Conservation (phyloP, 805 yeast species). For the Kodamaea laetipori region DNA sequence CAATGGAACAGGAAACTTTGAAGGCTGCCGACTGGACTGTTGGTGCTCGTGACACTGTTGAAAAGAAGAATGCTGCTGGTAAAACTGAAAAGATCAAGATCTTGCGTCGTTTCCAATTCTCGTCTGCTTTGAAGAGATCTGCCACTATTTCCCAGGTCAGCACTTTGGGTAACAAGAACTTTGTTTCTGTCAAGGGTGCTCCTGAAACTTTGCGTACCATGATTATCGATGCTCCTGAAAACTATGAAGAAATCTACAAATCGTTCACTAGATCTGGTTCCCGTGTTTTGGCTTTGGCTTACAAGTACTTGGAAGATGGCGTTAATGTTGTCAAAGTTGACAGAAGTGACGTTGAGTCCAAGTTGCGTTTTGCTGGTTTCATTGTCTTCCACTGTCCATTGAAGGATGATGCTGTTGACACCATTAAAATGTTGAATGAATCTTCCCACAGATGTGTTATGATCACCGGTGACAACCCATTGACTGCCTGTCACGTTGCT, state of each 20-base stretch:
- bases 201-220: constrained; percentile 91
- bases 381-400: constrained; percentile 97
- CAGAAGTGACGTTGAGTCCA: constrained; percentile 76
- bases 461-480: constrained; percentile 99
- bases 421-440: constrained; percentile 89
- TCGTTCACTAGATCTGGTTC: constrained; percentile 93
- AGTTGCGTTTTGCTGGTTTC: constrained; percentile 83
- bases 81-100: constrained; percentile 60
- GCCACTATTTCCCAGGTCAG: constrained; percentile 72
- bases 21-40: constrained; percentile 85
- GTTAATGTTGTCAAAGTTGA: constrained; percentile 57
- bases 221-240: constrained; percentile 67
- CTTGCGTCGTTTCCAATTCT: constrained; percentile 93
- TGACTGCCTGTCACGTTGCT: constrained; percentile 98
- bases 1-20: constrained; percentile 97
- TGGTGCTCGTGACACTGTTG: constrained; percentile 71
- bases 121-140: constrained; percentile 93
- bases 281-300: constrained; percentile 94
- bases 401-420: constrained; percentile 88
- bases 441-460: constrained; percentile 93
- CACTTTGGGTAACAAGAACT: constrained; percentile 46
- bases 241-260: constrained; percentile 84
- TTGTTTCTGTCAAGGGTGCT: constrained; percentile 95
- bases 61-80: constrained; percentile 23
- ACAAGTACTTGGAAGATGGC: constrained; percentile 63